These are phyloP conservation scores for Adansonia madagascariensis DNA, from an alignment of 441 rosid species.

Conservation along the genomic window DNA sequence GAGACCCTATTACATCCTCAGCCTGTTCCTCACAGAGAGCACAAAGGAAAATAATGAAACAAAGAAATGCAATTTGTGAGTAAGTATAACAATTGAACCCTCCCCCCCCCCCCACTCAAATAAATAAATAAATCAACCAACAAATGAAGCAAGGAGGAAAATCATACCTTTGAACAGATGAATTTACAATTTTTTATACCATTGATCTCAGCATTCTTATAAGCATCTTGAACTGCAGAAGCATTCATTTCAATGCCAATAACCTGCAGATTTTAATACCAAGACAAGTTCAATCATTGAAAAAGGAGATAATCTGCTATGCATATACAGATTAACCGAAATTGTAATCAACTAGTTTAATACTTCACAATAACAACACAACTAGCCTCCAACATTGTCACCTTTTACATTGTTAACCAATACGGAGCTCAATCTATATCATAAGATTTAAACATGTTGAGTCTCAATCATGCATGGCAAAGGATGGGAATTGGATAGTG, in stretches of 20 bases:
- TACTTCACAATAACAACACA: background rate
- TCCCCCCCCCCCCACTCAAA: background rate
- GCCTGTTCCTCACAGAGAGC: constrained; percentile 52
- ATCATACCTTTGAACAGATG: constrained; percentile 78
- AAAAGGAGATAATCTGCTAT: background rate
- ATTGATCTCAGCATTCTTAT: constrained; percentile 82
- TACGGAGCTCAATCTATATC: constrained; percentile 18
- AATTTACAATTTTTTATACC: constrained; percentile 88
- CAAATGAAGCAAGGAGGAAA: constrained; percentile 3
- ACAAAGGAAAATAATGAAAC: background rate
- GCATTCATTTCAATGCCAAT: constrained; percentile 93
- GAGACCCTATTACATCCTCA: constrained; percentile 85
- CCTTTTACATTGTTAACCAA: background rate
- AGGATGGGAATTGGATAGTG: constrained; percentile 27
- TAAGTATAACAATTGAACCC: background rate
- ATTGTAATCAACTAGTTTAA: background rate
- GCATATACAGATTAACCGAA: constrained; percentile 1
- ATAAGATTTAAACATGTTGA: background rate
- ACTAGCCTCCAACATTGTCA: constrained; percentile 5
- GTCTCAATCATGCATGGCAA: background rate
- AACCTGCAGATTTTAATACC: constrained; percentile 48
- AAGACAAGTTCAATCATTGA: constrained; percentile 24
- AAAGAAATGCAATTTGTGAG: background rate
- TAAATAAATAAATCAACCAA: constrained; percentile 12
- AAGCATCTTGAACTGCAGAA: constrained; percentile 92